phyloP scores from a whole-genome alignment of 768 basidiomycete genomes.

The Chiua virens region DNA sequence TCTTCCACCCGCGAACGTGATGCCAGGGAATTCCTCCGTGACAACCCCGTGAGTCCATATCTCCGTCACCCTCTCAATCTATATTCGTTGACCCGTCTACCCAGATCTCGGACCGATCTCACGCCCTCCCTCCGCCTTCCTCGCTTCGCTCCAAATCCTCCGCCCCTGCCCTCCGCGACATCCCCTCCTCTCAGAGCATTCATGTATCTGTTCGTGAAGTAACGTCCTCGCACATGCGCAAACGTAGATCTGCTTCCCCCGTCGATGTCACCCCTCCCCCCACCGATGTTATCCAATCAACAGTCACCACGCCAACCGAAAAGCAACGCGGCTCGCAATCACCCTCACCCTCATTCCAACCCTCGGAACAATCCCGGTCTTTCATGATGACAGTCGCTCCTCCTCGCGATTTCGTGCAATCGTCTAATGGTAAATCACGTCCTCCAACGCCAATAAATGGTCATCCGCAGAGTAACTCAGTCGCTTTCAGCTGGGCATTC shows the following conservation, averaged over 20 bases:
- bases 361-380: conserved; percentile 34
- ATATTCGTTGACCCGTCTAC: background rate
- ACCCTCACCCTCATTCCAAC: conserved; percentile 6
- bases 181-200: conserved; percentile 24
- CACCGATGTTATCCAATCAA: background rate
- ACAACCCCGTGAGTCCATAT: conserved; percentile 42
- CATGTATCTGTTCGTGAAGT: conserved; percentile 11
- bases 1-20: conserved; percentile 29
- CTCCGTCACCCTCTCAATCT: background rate
- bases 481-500: conserved; percentile 11
- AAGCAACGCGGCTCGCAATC: conserved; percentile 5
- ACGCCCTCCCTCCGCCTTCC: conserved; percentile 1
- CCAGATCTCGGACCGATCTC: conserved; percentile 12
- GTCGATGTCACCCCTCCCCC: conserved; percentile 5
- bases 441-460: background rate
- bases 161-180: conserved; percentile 21
- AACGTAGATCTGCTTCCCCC: conserved; percentile 14
- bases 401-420: conserved; percentile 20
- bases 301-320: conserved; percentile 22
- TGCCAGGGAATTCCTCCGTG: conserved; percentile 30
- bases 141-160: conserved; percentile 26
- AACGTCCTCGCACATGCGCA: background rate
- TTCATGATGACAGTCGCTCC: conserved; percentile 46
- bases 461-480: too few species aligned
- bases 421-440: conserved; percentile 1